Percentiles rank a stretch among this genome's conserved stretches.
Evolutionary conservation across 2,329 filamentous ascomycete species (phyloP).

Genomic region (Colletotrichum noveboracense): DNA sequence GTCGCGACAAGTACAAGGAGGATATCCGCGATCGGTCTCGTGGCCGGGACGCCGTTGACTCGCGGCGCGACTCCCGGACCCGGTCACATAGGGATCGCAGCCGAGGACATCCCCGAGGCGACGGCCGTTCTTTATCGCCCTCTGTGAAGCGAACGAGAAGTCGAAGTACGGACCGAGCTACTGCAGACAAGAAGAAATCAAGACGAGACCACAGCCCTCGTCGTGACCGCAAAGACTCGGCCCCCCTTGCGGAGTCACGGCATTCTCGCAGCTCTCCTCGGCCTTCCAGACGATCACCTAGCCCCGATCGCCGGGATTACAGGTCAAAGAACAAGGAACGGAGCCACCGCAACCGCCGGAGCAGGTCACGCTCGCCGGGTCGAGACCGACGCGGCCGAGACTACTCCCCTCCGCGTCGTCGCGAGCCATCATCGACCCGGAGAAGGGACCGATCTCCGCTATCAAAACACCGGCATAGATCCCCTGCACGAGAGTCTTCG

Average conservation of each 20-base stretch:
- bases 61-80: slow-evolving; percentile 14
- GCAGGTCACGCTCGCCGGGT: slow-evolving; percentile 20
- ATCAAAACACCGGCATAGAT: slow-evolving; percentile 1
- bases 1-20: slow-evolving; percentile 13
- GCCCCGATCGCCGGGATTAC: slow-evolving; percentile 2
- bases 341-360: slow-evolving; percentile 8
- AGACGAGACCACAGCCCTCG: slow-evolving; percentile 17
- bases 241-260: background rate
- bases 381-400: slow-evolving; percentile 9
- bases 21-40: slow-evolving; percentile 14
- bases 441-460: slow-evolving; percentile 15
- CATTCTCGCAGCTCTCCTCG: slow-evolving; percentile 6
- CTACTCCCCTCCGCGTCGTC: slow-evolving; percentile 1
- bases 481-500: background rate
- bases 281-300: slow-evolving; percentile 4
- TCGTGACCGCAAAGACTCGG: slow-evolving; percentile 13
- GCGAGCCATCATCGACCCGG: slow-evolving; percentile 4
- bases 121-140: slow-evolving; percentile 8
- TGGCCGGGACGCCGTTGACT: slow-evolving; percentile 9
- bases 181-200: slow-evolving; percentile 1
- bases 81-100: slow-evolving; percentile 13
- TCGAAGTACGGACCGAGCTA: background rate
- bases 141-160: slow-evolving; percentile 18
- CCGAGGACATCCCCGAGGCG: slow-evolving; percentile 12
- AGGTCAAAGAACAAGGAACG: slow-evolving; percentile 12